Conservation (phyloP, 768 basidiomycete species). For the Obba rivulosa region DNA sequence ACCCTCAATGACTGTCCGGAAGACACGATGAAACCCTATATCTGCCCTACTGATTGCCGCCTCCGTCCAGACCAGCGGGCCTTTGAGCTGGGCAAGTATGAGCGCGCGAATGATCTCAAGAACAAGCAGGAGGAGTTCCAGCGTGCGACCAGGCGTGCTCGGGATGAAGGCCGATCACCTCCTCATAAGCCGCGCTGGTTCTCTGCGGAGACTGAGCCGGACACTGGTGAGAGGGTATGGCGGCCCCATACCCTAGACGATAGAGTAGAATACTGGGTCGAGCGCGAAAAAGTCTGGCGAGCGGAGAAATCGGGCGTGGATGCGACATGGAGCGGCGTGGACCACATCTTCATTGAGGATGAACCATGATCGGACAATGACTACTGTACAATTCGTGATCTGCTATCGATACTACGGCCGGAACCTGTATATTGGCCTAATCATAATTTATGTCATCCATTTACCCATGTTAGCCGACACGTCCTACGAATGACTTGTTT, state of each 20-base stretch:
- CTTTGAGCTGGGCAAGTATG: slow-evolving; percentile 86
- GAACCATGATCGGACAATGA: slow-evolving; percentile 17
- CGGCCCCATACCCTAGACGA: slow-evolving; percentile 49
- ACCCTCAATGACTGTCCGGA: slow-evolving; percentile 85
- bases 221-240: slow-evolving; percentile 91
- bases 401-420: no score
- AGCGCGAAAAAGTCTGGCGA: slow-evolving; percentile 62
- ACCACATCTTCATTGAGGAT: slow-evolving; percentile 77
- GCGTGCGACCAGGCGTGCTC: slow-evolving; percentile 55
- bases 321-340: slow-evolving; percentile 64
- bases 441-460: no score
- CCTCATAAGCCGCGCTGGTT: slow-evolving; percentile 89
- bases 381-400: no score
- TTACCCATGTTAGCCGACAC: no score
- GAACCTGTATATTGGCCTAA: no score
- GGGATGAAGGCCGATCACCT: slow-evolving; percentile 71
- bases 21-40: slow-evolving; percentile 58
- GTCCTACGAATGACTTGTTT: no score
- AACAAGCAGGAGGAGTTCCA: slow-evolving; percentile 80
- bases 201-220: slow-evolving; percentile 70
- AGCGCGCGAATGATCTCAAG: slow-evolving; percentile 78
- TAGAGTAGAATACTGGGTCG: slow-evolving; percentile 76
- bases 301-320: slow-evolving; percentile 26
- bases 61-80: slow-evolving; percentile 91
- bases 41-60: slow-evolving; percentile 90